A percentile compares a stretch with the other conserved stretches of the same genome.
Evolutionary conservation across 768 basidiomycete species (phyloP).

Genomic region (Agaricus bisporus): DNA sequence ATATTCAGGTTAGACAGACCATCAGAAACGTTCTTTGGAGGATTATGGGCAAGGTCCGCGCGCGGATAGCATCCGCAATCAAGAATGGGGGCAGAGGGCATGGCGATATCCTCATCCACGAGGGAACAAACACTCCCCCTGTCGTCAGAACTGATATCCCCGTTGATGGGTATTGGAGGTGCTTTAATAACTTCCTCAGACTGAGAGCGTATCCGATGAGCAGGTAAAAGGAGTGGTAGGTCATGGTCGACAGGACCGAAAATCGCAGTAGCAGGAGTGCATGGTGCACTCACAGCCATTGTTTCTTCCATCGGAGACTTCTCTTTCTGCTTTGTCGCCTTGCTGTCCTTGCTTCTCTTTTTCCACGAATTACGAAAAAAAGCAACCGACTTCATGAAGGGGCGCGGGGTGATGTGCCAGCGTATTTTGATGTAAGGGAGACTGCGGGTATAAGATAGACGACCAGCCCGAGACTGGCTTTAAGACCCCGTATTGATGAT

Average conservation of each 20-base stretch:
- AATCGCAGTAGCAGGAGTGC: background rate
- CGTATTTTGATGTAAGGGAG: background rate
- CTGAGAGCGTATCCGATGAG: background rate
- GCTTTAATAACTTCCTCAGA: background rate
- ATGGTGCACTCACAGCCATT: conserved; percentile 1
- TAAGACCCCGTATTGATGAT: conserved; percentile 1
- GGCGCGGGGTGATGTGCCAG: conserved; percentile 2
- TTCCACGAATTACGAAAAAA: conserved; percentile 35
- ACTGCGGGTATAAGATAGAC: conserved; percentile 5
- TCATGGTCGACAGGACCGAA: background rate
- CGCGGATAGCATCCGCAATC: background rate
- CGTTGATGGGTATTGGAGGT: background rate
- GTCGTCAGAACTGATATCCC: background rate
- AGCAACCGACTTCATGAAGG: conserved; percentile 31
- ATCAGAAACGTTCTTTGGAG: conserved; percentile 18
- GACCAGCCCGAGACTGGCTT: conserved; percentile 1
- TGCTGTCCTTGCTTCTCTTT: conserved; percentile 23
- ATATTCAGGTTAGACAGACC: conserved; percentile 16
- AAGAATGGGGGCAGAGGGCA: background rate
- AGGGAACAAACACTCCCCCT: background rate
- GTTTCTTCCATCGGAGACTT: background rate
- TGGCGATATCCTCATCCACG: background rate
- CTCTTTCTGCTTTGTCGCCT: background rate
- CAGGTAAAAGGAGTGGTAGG: background rate
- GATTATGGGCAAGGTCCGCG: conserved; percentile 14